Evolutionary conservation across 164 flowering plant species (phyloP).

Genomic region (Umbellularia californica): DNA sequence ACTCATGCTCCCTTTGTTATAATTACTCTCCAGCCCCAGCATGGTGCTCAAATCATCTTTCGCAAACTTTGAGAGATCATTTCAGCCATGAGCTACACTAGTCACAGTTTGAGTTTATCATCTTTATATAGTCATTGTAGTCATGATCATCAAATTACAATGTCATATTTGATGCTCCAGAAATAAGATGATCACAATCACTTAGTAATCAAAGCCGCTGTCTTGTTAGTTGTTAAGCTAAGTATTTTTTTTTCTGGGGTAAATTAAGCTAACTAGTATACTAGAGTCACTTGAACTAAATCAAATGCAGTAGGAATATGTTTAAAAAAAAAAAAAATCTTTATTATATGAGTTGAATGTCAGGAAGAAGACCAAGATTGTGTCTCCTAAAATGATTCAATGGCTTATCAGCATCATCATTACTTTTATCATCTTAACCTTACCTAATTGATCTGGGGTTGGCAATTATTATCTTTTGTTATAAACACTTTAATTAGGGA

Average conservation of each 20-base stretch:
- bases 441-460: no score
- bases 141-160: background rate
- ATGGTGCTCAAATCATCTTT: conserved; percentile 11
- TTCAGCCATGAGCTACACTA: background rate
- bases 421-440: background rate
- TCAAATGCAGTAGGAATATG: background rate
- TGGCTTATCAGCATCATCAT: background rate
- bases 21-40: conserved; percentile 10
- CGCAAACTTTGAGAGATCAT: conserved; percentile 1
- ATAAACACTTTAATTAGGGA: background rate
- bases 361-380: background rate
- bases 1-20: conserved; percentile 9
- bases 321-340: background rate
- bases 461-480: background rate
- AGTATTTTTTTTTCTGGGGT: no score
- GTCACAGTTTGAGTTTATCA: no score
- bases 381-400: background rate
- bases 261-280: no score
- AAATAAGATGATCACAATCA: background rate
- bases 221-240: no score
- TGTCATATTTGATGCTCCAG: background rate
- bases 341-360: background rate
- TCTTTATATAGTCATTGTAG: no score
- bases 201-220: background rate
- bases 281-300: background rate